phyloP scores from a whole-genome alignment of 371 early-diverging fungal species.

The Mortierella sp. region DNA sequence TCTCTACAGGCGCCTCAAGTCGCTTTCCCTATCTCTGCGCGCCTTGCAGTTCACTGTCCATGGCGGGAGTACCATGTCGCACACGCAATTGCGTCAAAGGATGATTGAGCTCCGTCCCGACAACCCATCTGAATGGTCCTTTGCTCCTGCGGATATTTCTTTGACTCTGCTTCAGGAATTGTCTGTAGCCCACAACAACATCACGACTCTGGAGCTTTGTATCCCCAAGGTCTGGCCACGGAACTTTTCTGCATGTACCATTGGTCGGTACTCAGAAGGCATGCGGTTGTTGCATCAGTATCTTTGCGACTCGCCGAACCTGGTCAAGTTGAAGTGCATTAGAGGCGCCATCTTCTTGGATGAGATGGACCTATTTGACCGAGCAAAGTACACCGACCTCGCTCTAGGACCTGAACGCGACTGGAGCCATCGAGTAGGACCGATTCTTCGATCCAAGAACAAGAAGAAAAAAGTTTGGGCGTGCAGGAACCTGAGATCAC shows the following conservation, averaged over 20 bases:
- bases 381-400: background rate
- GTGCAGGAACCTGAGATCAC: background rate
- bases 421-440: background rate
- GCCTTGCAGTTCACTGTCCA: background rate
- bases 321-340: background rate
- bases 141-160: background rate
- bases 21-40: background rate
- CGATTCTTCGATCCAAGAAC: background rate
- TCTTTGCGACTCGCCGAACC: background rate
- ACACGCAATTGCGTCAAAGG: background rate
- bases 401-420: background rate
- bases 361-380: background rate
- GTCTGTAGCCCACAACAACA: background rate
- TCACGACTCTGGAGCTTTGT: background rate
- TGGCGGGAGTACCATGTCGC: background rate
- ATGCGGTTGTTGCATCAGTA: background rate
- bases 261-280: background rate
- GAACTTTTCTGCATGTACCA: background rate
- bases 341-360: background rate
- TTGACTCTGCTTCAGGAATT: background rate
- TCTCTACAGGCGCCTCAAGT: background rate
- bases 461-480: background rate
- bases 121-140: background rate
- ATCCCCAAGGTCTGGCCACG: background rate
- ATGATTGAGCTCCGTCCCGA: background rate